Evolutionary conservation across 352 stramenopile genomes (phyloP).

Genomic region (Pythium aristosporum): DNA sequence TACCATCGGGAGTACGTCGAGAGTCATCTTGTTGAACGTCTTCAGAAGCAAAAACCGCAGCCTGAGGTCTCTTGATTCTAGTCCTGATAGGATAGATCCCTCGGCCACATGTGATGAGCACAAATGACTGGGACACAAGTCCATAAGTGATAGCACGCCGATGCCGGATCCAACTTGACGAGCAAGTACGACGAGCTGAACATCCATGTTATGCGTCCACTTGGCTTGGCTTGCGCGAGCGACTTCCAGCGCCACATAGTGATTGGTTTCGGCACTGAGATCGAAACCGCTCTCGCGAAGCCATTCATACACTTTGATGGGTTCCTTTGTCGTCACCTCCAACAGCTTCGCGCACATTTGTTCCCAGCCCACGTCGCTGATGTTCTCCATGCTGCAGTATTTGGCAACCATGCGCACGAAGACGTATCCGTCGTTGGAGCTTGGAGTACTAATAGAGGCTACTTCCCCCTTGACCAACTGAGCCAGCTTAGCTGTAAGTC

Average conservation of each 20-base stretch:
- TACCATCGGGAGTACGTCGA: slow-evolving; percentile 58
- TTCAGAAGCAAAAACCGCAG: slow-evolving; percentile 61
- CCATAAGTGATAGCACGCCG: slow-evolving; percentile 55
- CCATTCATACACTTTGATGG: slow-evolving; percentile 44
- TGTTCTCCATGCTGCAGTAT: neutral
- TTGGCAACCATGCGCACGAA: neutral
- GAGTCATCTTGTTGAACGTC: slow-evolving; percentile 53
- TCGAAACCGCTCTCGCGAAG: slow-evolving; percentile 56
- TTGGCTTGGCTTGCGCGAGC: slow-evolving; percentile 50
- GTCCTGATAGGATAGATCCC: slow-evolving; percentile 35
- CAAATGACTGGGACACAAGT: slow-evolving; percentile 69
- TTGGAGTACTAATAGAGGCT: neutral
- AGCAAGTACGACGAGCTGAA: slow-evolving; percentile 54
- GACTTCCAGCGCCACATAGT: slow-evolving; percentile 43
- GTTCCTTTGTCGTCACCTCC: slow-evolving; percentile 23
- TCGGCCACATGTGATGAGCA: slow-evolving; percentile 29
- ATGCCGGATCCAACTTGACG: slow-evolving; percentile 43
- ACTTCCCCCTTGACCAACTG: neutral
- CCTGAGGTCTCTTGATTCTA: slow-evolving; percentile 60
- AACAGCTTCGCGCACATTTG: neutral
- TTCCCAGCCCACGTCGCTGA: neutral
- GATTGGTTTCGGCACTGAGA: slow-evolving; percentile 48
- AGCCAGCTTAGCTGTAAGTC: neutral
- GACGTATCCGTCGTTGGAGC: neutral
- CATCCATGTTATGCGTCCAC: slow-evolving; percentile 78